Evolutionary conservation across 345 rosid species (phyloP).

Genomic region (Eutrema yunnanense): DNA sequence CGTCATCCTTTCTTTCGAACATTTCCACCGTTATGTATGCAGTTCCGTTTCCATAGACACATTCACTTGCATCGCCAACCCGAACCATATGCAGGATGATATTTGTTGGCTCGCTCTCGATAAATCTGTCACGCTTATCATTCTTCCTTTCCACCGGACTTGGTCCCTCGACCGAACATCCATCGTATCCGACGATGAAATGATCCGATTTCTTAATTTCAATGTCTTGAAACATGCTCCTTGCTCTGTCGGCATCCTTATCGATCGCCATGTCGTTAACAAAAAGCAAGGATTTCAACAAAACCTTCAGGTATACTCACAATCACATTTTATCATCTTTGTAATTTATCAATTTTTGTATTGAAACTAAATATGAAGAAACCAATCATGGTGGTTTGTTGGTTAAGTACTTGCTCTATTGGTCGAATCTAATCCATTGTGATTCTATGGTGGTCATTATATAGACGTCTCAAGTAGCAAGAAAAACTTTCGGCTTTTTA

Average conservation of each 20-base stretch:
- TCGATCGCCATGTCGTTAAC: slow-evolving; percentile 18
- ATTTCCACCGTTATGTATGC: slow-evolving; percentile 18
- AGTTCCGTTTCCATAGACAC: slow-evolving; percentile 30
- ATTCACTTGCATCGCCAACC: slow-evolving; percentile 30
- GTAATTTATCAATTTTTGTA: not conserved
- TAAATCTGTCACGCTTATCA: slow-evolving; percentile 34
- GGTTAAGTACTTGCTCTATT: too few relatives aligned
- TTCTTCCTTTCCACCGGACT: slow-evolving; percentile 57
- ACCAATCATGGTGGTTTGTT: too few relatives aligned
- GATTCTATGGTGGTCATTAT: not conserved
- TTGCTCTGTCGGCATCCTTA: slow-evolving; percentile 53
- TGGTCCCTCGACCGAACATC: slow-evolving; percentile 40
- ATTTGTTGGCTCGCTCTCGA: slow-evolving; percentile 51
- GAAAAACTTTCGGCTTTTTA: too few relatives aligned
- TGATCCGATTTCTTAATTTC: slow-evolving; percentile 30
- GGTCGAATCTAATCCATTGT: not conserved
- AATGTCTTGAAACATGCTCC: slow-evolving; percentile 53
- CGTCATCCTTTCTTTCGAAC: slow-evolving; percentile 33
- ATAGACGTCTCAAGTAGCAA: too few relatives aligned
- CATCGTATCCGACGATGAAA: slow-evolving; percentile 27
- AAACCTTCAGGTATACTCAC: slow-evolving; percentile 8
- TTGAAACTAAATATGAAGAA: not conserved
- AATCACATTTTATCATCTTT: not conserved
- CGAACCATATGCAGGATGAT: slow-evolving; percentile 50
- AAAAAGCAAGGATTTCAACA: slow-evolving; percentile 1